Conservation (phyloP, 495 filamentous ascomycete species). For the Aspergillus heteromorphus region DNA sequence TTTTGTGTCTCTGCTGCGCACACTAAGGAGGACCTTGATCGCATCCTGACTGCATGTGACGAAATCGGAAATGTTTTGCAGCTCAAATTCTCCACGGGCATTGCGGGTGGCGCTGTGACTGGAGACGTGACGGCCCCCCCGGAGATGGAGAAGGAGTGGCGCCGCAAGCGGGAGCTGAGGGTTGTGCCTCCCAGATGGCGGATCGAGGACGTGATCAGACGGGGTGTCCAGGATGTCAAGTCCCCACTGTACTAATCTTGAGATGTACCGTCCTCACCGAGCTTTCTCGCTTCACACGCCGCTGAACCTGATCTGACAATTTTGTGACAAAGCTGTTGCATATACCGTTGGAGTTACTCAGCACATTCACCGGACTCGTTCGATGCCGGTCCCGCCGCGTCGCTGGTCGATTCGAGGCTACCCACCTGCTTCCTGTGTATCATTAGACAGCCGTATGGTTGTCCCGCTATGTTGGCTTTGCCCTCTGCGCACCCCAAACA, state of each 20-base stretch:
- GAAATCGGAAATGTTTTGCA: constrained; percentile 89
- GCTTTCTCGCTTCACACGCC: not conserved
- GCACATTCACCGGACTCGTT: constrained; percentile 24
- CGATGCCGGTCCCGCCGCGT: constrained; percentile 39
- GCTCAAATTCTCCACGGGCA: constrained; percentile 90
- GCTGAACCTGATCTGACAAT: constrained; percentile 8
- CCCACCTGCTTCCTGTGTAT: constrained; percentile 14
- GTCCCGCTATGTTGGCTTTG: constrained; percentile 1
- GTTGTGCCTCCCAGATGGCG: constrained; percentile 71
- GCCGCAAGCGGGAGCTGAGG: constrained; percentile 39
- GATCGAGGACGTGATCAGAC: constrained; percentile 71
- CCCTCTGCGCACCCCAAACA: not conserved
- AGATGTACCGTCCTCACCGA: not conserved
- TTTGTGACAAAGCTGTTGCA: constrained; percentile 6
- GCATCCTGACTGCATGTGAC: constrained; percentile 83
- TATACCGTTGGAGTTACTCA: constrained; percentile 8
- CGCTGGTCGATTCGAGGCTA: constrained; percentile 17
- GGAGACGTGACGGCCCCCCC: constrained; percentile 64
- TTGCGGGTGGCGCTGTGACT: constrained; percentile 77
- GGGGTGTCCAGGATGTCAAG: constrained; percentile 77
- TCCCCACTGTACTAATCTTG: constrained; percentile 45
- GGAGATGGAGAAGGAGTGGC: constrained; percentile 64
- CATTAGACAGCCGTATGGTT: constrained; percentile 9
- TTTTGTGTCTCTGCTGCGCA: constrained; percentile 96
- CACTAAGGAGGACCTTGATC: constrained; percentile 96